A percentile compares a stretch with the other conserved stretches of the same genome.
Evolutionary conservation across 805 yeast species (phyloP).

Genomic region (Alloascoidea hylecoeti): DNA sequence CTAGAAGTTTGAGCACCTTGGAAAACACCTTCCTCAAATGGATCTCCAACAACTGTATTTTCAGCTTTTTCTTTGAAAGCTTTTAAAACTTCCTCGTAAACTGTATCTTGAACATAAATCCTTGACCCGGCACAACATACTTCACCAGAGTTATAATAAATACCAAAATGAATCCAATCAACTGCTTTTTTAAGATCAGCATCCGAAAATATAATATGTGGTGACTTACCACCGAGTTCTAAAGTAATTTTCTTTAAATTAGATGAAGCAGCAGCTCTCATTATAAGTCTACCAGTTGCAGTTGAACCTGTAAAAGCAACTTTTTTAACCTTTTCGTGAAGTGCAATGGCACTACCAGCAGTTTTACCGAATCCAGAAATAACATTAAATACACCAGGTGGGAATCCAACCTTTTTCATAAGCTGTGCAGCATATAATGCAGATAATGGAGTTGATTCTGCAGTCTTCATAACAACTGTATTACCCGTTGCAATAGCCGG

Average conservation of each 20-base stretch:
- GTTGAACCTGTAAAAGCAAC: slow-evolving; percentile 95
- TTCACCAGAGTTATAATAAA: slow-evolving; percentile 91
- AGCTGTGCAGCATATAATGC: slow-evolving; percentile 64
- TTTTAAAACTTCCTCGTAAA: slow-evolving; percentile 64
- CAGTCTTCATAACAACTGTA: slow-evolving; percentile 77
- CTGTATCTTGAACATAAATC: slow-evolving; percentile 71
- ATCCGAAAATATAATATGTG: slow-evolving; percentile 78
- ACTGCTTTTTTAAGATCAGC: slow-evolving; percentile 70
- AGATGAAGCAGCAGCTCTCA: slow-evolving; percentile 67
- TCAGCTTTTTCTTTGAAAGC: slow-evolving; percentile 42
- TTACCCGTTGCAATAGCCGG: slow-evolving; percentile 90
- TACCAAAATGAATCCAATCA: slow-evolving; percentile 64
- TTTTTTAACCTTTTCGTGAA: slow-evolving; percentile 74
- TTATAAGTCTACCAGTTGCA: slow-evolving; percentile 72
- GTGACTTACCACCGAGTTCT: slow-evolving; percentile 96
- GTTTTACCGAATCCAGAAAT: slow-evolving; percentile 77
- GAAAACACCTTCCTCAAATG: slow-evolving; percentile 61
- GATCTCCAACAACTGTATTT: slow-evolving; percentile 54
- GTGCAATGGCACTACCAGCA: slow-evolving; percentile 70
- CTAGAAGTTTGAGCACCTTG: slow-evolving; percentile 92
- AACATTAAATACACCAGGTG: slow-evolving; percentile 83
- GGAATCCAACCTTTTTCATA: slow-evolving; percentile 73
- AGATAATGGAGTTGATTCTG: slow-evolving; percentile 86
- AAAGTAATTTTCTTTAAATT: slow-evolving; percentile 83
- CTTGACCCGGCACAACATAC: slow-evolving; percentile 94